Conservation (phyloP, 2,329 filamentous ascomycete genomes). For the Trichophyton benhamiae region DNA sequence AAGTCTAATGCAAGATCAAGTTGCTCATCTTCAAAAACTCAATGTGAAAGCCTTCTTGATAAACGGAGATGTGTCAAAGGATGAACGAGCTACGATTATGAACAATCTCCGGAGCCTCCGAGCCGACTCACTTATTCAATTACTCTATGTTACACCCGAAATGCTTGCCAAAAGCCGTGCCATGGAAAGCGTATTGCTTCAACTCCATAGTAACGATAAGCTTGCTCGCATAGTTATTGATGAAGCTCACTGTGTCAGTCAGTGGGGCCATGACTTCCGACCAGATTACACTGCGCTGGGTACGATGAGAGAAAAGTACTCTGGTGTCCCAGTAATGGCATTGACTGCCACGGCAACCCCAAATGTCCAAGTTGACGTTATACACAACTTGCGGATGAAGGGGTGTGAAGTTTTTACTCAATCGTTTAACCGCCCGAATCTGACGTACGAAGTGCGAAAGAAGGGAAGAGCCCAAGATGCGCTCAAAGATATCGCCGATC, state of each 20-base stretch:
- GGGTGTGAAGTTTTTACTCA: conserved; percentile 70
- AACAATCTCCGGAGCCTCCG: conserved; percentile 47
- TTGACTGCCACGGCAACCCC: conserved; percentile 89
- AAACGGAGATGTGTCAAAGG: conserved; percentile 59
- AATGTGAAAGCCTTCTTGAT: conserved; percentile 69
- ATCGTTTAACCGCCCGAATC: conserved; percentile 93
- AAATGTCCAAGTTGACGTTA: conserved; percentile 83
- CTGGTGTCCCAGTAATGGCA: conserved; percentile 79
- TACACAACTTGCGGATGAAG: conserved; percentile 75
- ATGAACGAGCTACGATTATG: conserved; percentile 56
- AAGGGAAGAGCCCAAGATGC: conserved; percentile 53
- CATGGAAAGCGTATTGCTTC: conserved; percentile 54
- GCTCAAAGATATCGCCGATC: conserved; percentile 41
- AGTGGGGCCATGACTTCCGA: conserved; percentile 97
- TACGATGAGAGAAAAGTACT: conserved; percentile 57
- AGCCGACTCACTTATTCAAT: conserved; percentile 65
- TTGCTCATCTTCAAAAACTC: conserved; percentile 62
- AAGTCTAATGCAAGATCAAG: conserved; percentile 96
- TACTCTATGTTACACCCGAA: conserved; percentile 92
- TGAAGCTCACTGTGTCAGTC: conserved; percentile 97
- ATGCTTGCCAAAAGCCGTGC: conserved; percentile 75
- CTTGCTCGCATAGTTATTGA: conserved; percentile 91
- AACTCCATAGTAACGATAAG: conserved; percentile 55
- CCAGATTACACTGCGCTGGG: conserved; percentile 88
- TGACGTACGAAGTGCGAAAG: conserved; percentile 70